A percentile compares a stretch with the other conserved stretches of the same genome.
phyloP scores from a whole-genome alignment of 768 basidiomycete species.

The Boletales sp. region DNA sequence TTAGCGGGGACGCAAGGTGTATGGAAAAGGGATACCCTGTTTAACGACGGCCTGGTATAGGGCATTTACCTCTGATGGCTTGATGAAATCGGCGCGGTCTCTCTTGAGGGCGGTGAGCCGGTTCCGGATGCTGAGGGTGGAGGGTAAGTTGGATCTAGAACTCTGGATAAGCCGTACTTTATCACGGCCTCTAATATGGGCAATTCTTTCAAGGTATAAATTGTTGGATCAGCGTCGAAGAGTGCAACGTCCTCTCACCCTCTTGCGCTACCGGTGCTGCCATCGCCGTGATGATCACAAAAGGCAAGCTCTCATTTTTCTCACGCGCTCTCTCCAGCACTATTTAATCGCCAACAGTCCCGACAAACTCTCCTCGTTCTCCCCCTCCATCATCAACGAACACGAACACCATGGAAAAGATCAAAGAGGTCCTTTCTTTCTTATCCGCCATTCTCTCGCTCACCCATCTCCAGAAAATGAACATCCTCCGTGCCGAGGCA shows the following conservation, averaged over 20 bases:
- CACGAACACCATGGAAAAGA: slow-evolving; percentile 41
- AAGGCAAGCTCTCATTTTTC: slow-evolving; percentile 31
- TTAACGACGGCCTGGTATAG: slow-evolving; percentile 93
- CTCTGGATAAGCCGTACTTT: slow-evolving; percentile 49
- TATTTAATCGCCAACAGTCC: slow-evolving; percentile 23
- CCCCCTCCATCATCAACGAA: slow-evolving; percentile 5
- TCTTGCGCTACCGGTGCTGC: slow-evolving; percentile 73
- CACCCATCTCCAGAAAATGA: slow-evolving; percentile 57
- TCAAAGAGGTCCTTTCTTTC: slow-evolving; percentile 37
- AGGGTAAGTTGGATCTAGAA: slow-evolving; percentile 19
- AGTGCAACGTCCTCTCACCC: slow-evolving; percentile 41
- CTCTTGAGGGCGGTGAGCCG: slow-evolving; percentile 92
- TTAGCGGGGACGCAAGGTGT: background rate
- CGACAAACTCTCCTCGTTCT: slow-evolving; percentile 10
- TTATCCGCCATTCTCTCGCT: background rate
- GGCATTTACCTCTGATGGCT: slow-evolving; percentile 86
- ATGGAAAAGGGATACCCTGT: slow-evolving; percentile 58
- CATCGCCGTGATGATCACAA: slow-evolving; percentile 45
- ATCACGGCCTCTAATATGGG: slow-evolving; percentile 94
- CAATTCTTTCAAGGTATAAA: slow-evolving; percentile 57
- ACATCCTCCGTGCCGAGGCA: slow-evolving; percentile 75
- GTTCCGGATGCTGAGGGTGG: slow-evolving; percentile 74
- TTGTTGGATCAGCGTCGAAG: slow-evolving; percentile 3
- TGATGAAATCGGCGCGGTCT: slow-evolving; percentile 89
- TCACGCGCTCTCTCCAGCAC: slow-evolving; percentile 26